Conservation (phyloP, 2,329 filamentous ascomycete species). For the Nectriaceae sp. region DNA sequence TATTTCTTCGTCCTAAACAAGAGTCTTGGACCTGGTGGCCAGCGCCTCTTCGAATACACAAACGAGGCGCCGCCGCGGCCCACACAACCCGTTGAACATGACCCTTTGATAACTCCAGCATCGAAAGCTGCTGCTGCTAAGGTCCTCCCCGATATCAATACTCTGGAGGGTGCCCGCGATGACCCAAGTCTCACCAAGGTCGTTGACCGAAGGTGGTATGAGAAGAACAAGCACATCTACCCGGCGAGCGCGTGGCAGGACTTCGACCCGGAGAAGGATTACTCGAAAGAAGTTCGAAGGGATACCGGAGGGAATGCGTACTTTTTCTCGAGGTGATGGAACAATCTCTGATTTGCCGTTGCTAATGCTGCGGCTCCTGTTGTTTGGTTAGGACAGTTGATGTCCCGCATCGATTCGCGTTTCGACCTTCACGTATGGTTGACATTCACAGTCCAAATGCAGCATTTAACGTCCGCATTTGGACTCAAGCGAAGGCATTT, state of each 20-base stretch:
- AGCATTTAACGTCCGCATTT: slow-evolving; percentile 9
- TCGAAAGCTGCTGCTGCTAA: slow-evolving; percentile 41
- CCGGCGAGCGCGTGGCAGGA: slow-evolving; percentile 95
- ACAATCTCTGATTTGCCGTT: no score
- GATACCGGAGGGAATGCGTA: slow-evolving; percentile 91
- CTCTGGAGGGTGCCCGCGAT: slow-evolving; percentile 73
- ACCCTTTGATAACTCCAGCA: slow-evolving; percentile 31
- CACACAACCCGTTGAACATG: slow-evolving; percentile 13
- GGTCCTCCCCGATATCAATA: slow-evolving; percentile 48
- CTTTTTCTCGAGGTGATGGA: slow-evolving; percentile 66
- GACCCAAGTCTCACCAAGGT: slow-evolving; percentile 88
- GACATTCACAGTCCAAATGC: slow-evolving; percentile 7
- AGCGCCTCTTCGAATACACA: slow-evolving; percentile 75
- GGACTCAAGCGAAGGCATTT: slow-evolving; percentile 19
- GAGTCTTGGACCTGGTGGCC: slow-evolving; percentile 70
- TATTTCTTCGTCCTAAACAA: slow-evolving; percentile 96
- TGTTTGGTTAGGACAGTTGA: no score
- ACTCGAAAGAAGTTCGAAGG: slow-evolving; percentile 73
- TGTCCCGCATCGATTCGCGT: no score
- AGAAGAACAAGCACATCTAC: slow-evolving; percentile 97
- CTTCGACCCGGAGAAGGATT: slow-evolving; percentile 88
- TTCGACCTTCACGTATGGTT: slow-evolving; percentile 3
- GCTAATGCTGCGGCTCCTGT: no score
- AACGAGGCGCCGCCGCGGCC: slow-evolving; percentile 44
- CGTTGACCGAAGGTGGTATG: slow-evolving; percentile 95